Evolutionary conservation across 768 basidiomycete species (phyloP).

Genomic region (Omphalotus guepiniiformis): DNA sequence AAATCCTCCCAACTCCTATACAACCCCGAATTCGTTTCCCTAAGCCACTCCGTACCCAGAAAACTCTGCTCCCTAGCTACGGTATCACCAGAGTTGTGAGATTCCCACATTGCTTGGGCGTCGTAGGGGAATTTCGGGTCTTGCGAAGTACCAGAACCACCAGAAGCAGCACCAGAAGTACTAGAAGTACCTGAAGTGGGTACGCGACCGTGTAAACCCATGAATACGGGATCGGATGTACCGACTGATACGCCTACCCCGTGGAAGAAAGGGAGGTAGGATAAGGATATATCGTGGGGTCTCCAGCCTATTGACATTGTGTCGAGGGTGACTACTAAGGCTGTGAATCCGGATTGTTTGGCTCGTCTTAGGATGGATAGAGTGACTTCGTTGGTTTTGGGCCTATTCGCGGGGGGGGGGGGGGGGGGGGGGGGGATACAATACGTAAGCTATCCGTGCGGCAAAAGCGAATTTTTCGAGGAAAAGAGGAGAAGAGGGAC

Average conservation of each 20-base stretch:
- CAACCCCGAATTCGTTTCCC: conserved; percentile 56
- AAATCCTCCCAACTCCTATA: conserved; percentile 72
- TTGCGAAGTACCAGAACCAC: too few species aligned
- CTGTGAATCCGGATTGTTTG: conserved; percentile 60
- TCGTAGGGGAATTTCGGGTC: conserved; percentile 56
- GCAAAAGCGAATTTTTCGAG: too few species aligned
- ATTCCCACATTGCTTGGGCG: conserved; percentile 39
- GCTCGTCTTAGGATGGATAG: conserved; percentile 63
- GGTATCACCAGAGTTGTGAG: conserved; percentile 43
- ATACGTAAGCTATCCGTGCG: too few species aligned
- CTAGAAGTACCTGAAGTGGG: too few species aligned
- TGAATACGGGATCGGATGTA: conserved; percentile 74
- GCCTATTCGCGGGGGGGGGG: conserved; percentile 45
- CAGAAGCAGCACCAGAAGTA: too few species aligned
- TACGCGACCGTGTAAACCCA: conserved; percentile 48
- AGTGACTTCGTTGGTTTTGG: conserved; percentile 52
- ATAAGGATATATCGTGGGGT: conserved; percentile 62
- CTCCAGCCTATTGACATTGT: conserved; percentile 73
- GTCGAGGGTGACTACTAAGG: conserved; percentile 78
- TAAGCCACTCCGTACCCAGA: conserved; percentile 61
- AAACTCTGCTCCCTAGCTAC: conserved; percentile 32
- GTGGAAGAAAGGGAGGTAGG: conserved; percentile 64
- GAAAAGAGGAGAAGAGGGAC: too few species aligned
- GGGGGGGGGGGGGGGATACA: too few species aligned
- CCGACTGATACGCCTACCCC: conserved; percentile 67